These are phyloP conservation scores for Butyriboletus appendiculatus DNA, from an alignment of 1,284 basidiomycete species.

Conservation along the genomic window DNA sequence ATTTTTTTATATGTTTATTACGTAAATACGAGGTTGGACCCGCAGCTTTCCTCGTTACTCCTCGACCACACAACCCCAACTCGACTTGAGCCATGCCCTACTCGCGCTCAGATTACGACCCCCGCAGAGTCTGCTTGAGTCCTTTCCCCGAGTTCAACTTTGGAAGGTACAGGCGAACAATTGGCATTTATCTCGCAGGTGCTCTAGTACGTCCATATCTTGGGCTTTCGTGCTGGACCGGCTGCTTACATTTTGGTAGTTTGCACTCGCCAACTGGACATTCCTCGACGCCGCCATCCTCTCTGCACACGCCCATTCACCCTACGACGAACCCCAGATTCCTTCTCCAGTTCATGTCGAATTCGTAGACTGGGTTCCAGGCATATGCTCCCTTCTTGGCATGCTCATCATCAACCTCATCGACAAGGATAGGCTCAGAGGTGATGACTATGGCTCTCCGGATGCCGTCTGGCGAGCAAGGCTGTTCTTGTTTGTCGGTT, in stretches of 20 bases:
- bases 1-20: slow-evolving; percentile 11
- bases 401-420: slow-evolving; percentile 94
- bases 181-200: slow-evolving; percentile 91
- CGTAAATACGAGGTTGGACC: slow-evolving; percentile 7
- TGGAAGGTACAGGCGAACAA: slow-evolving; percentile 71
- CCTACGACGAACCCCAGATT: slow-evolving; percentile 67
- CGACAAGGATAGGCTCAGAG: slow-evolving; percentile 89
- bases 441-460: slow-evolving; percentile 83
- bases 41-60: slow-evolving; percentile 1
- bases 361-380: slow-evolving; percentile 96
- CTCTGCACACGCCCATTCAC: slow-evolving; percentile 78
- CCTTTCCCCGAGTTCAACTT: slow-evolving; percentile 67
- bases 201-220: slow-evolving; percentile 71
- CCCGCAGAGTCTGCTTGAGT: slow-evolving; percentile 80
- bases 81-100: slow-evolving; percentile 10
- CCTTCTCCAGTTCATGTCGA: slow-evolving; percentile 83
- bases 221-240: no score
- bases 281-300: slow-evolving; percentile 93
- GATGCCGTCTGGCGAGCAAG: slow-evolving; percentile 89
- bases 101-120: slow-evolving; percentile 79
- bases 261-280: slow-evolving; percentile 93
- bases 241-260: slow-evolving; percentile 47
- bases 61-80: background rate
- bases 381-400: slow-evolving; percentile 91
- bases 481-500: slow-evolving; percentile 91